These are phyloP conservation scores for Clitoria ternatea DNA, from an alignment of 306 rosid genomes.

Conservation along the genomic window DNA sequence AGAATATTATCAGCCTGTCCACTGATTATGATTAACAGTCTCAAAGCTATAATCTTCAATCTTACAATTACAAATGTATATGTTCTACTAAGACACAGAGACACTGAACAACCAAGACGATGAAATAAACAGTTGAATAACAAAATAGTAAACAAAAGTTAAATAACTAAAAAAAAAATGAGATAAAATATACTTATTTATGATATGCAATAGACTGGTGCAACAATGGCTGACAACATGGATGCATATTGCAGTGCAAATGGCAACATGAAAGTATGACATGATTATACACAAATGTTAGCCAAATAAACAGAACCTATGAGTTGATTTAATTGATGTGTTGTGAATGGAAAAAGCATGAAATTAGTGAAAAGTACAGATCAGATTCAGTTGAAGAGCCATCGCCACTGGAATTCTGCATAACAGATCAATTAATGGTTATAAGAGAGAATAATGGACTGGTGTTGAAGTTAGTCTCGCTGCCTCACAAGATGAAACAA, in stretches of 20 bases:
- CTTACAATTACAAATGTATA: slow-evolving; percentile 10
- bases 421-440: too few species aligned
- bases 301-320: too few species aligned
- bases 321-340: too few species aligned
- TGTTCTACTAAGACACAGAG: not conserved
- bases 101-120: not conserved
- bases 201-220: not conserved
- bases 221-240: not conserved
- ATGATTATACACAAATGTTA: not conserved
- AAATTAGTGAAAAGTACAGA: too few species aligned
- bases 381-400: too few species aligned
- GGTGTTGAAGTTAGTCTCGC: too few species aligned
- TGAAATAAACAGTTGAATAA: not conserved
- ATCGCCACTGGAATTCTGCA: too few species aligned
- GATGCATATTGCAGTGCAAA: not conserved
- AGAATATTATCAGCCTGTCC: not conserved
- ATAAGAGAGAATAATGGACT: too few species aligned
- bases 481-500: too few species aligned
- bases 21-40: not conserved
- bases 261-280: not conserved
- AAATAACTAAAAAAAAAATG: not conserved
- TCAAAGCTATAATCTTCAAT: not conserved
- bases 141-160: not conserved
- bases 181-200: not conserved
- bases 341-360: too few species aligned